Conservation (phyloP, 352 stramenopile species). For the Phytophthora chlamydospora region DNA sequence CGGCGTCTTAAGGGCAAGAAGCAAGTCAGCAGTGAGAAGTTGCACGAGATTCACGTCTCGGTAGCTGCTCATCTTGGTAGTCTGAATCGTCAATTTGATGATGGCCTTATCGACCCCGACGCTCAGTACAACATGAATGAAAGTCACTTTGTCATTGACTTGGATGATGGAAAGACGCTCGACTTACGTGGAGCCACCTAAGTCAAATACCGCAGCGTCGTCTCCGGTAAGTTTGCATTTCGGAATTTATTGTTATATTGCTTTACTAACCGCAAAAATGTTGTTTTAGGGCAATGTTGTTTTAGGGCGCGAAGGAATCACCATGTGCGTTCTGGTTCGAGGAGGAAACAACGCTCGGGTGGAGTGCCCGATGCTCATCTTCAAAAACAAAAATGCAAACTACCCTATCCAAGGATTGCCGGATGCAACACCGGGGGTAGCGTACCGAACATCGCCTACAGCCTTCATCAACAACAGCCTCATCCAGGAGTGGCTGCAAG, state of each 20-base stretch:
- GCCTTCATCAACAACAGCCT: neutral
- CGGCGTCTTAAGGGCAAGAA: constrained; percentile 6
- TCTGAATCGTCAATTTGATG: constrained; percentile 7
- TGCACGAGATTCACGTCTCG: neutral
- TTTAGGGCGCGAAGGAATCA: constrained; percentile 22
- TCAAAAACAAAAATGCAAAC: constrained; percentile 13
- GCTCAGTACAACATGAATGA: constrained; percentile 5
- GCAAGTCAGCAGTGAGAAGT: constrained; percentile 4
- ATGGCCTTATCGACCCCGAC: neutral
- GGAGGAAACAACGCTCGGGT: neutral
- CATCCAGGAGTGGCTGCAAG: neutral
- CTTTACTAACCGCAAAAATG: neutral
- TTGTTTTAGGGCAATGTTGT: neutral
- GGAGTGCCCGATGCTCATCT: constrained; percentile 9
- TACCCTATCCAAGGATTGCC: constrained; percentile 12
- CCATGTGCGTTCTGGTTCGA: constrained; percentile 14
- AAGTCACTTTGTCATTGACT: constrained; percentile 7
- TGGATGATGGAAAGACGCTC: constrained; percentile 4
- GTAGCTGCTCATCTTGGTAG: neutral
- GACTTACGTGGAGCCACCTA: neutral
- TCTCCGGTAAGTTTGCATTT: constrained; percentile 1
- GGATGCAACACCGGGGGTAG: neutral
- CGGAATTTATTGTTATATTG: neutral
- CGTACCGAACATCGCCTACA: neutral
- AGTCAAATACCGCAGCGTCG: constrained; percentile 5